Base-by-base conservation (phyloP, 2,329 filamentous ascomycete genomes). In the Xylaria multiplex region DNA sequence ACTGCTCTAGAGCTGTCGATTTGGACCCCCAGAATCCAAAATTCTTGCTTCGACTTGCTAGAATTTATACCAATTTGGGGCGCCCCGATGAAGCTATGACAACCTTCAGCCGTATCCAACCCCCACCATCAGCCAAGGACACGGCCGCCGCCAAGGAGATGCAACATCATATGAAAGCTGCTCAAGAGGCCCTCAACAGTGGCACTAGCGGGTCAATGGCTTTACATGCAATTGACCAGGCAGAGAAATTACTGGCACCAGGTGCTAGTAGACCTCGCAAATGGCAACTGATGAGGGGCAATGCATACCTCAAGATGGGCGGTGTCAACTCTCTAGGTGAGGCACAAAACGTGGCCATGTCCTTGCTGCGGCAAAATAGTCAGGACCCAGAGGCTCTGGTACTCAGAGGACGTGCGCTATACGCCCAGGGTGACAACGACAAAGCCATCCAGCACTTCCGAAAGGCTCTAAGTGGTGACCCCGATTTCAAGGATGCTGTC, bases 341-440 rank as follows among this genome's bases (percentile, higher is more conserved):
- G 78, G 95, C 93, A 5, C 93, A 97, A 80, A 96, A 94, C 77
- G 89, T 98, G 61, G 93, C 93, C 73, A 97, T 97, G 88, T 88
- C 87, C 2, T 81, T 99, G 72, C 84, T 99, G 68, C 89, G 96
- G 59, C 85, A 87, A 76, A 98, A 98, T 82, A 93, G 85, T 78
- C 91, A 95, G 77, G 96, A 99, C 75, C 94, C 96, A 1, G 96
- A 99, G 81, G 96, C 95, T 1, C 83, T 99, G 69, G 92, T 97
- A 6, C 87, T 99, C 58, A 89, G 95, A 54, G 96, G 95, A 27
- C 89, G 93, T 69, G 91, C 93, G 16, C 85, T 97, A 56, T 98
- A 98, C 75, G 90, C 90, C 3, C 92, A 96, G 77, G 96, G 96
- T 35, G 96, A 99, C 72, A 97, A 97, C 75, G 92, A 96, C 2